phyloP scores from a whole-genome alignment of 306 rosid genomes.

The Lablab purpureus region DNA sequence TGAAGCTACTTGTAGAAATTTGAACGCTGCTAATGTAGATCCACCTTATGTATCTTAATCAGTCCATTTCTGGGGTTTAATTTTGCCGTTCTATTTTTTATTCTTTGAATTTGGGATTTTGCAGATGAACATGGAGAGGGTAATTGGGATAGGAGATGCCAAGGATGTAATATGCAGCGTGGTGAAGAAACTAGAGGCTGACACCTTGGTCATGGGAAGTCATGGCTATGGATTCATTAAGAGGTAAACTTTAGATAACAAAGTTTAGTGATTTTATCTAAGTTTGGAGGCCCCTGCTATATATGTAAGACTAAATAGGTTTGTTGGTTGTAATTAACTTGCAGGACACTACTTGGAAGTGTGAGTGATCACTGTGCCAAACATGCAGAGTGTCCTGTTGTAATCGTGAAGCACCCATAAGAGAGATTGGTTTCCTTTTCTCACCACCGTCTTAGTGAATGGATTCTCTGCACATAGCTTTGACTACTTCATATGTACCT shows the following conservation, averaged over 20 bases:
- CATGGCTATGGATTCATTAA: slow-evolving; percentile 89
- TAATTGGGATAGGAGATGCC: slow-evolving; percentile 76
- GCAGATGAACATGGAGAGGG: slow-evolving; percentile 70
- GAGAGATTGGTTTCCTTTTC: slow-evolving; percentile 13
- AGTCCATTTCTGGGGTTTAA: no score
- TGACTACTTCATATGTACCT: not conserved
- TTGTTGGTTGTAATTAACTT: slow-evolving; percentile 4
- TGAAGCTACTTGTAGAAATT: slow-evolving; percentile 60
- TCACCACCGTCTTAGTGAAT: not conserved
- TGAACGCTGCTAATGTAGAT: slow-evolving; percentile 44
- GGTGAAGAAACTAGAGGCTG: slow-evolving; percentile 69
- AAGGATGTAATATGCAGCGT: slow-evolving; percentile 77
- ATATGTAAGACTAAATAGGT: not conserved
- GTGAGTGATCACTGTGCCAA: slow-evolving; percentile 85
- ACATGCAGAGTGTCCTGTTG: slow-evolving; percentile 79
- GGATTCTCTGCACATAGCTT: not conserved
- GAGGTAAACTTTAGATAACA: slow-evolving; percentile 51
- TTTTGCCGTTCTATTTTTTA: not conserved
- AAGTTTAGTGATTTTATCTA: not conserved
- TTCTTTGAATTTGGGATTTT: slow-evolving; percentile 29
- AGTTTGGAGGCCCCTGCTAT: not conserved
- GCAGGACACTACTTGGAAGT: slow-evolving; percentile 85
- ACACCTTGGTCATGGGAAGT: slow-evolving; percentile 87
- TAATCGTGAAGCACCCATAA: slow-evolving; percentile 70
- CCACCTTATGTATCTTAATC: not conserved